phyloP scores from a whole-genome alignment of 2,329 filamentous ascomycete species.

The Trichophyton equinum region DNA sequence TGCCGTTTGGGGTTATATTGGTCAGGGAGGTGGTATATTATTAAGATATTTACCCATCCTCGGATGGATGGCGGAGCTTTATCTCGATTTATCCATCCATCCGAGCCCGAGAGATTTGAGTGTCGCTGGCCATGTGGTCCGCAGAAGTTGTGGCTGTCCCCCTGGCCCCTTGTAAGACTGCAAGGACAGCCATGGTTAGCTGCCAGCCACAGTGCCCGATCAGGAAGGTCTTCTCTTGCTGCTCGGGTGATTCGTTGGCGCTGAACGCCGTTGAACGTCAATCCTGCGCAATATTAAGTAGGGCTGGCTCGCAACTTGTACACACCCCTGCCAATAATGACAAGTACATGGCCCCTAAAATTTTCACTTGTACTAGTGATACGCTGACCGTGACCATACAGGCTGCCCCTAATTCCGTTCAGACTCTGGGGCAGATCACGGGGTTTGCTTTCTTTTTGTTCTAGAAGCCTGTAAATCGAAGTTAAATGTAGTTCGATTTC shows the following conservation, averaged over 20 bases:
- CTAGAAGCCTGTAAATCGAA: neutral
- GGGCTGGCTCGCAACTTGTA: neutral
- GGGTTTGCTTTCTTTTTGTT: neutral
- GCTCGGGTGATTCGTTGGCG: neutral
- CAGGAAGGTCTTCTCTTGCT: conserved; percentile 2
- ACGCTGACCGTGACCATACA: conserved; percentile 1
- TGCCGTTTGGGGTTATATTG: neutral
- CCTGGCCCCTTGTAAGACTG: neutral
- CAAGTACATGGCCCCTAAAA: neutral
- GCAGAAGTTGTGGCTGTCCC: neutral
- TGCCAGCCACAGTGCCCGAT: conserved; percentile 3
- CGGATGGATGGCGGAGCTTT: conserved; percentile 1
- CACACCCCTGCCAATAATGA: neutral
- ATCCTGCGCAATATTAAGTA: neutral
- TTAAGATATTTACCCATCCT: neutral
- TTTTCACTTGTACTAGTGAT: neutral
- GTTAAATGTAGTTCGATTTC: neutral
- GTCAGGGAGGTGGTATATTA: neutral
- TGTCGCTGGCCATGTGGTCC: neutral
- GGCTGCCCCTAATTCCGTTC: neutral
- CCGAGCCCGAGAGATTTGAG: conserved; percentile 1
- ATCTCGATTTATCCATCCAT: conserved; percentile 2
- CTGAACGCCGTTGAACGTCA: neutral
- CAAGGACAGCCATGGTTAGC: neutral
- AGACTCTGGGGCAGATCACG: neutral